A percentile compares a stretch with the other conserved stretches of the same genome.
phyloP scores from a whole-genome alignment of 345 rosid genomes.

The Bruguiera sexangula region DNA sequence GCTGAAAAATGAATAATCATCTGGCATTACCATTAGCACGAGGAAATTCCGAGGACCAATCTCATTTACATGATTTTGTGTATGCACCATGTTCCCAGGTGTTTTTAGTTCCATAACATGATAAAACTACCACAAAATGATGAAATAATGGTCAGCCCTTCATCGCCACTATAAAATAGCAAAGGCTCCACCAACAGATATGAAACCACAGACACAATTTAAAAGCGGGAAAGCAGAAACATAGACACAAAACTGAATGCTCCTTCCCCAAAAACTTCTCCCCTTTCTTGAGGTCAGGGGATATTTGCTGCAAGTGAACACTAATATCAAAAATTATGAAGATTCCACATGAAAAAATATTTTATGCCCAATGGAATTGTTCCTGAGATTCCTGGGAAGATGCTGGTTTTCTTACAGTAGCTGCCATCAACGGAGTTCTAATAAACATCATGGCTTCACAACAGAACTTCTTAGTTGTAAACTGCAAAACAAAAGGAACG shows the following conservation, averaged over 20 bases:
- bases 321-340: too few relatives aligned
- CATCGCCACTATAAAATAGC: neutral
- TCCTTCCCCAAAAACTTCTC: neutral
- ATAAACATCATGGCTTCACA: constrained; percentile 81
- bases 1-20: constrained; percentile 57
- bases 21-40: constrained; percentile 56
- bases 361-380: constrained; percentile 6
- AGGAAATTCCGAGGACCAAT: constrained; percentile 64
- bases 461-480: constrained; percentile 67
- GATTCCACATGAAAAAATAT: too few relatives aligned
- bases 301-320: too few relatives aligned
- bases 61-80: constrained; percentile 38
- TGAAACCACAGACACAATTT: too few relatives aligned
- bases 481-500: constrained; percentile 33
- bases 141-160: constrained; percentile 9
- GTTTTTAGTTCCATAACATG: constrained; percentile 60
- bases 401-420: constrained; percentile 39
- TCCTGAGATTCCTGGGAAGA: constrained; percentile 61
- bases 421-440: constrained; percentile 57
- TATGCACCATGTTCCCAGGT: constrained; percentile 48
- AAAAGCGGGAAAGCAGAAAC: too few relatives aligned
- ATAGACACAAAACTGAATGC: neutral
- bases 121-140: constrained; percentile 47
- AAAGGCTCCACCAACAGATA: neutral
- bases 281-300: too few relatives aligned